A percentile compares a stretch with the other conserved stretches of the same genome.
phyloP scores from a whole-genome alignment of 2,329 filamentous ascomycete species.

The Colletotrichum musicola region DNA sequence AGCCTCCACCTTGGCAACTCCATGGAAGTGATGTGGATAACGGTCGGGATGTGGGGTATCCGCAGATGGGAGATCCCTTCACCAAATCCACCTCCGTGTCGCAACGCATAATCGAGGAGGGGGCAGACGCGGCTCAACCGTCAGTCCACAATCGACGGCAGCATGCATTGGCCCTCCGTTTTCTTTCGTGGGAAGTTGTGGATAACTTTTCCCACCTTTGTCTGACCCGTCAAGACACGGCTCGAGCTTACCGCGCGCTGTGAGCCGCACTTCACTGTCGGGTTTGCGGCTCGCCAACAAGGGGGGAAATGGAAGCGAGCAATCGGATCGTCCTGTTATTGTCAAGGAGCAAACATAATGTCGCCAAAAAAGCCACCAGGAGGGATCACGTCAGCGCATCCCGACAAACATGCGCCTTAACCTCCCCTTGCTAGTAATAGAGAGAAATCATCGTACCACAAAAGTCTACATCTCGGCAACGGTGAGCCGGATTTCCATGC shows the following conservation, averaged over 20 bases:
- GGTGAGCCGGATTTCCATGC: conserved; percentile 28
- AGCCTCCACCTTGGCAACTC: not conserved
- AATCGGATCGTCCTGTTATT: not conserved
- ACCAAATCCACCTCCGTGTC: not conserved
- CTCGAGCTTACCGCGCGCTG: conserved; percentile 15
- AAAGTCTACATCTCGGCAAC: conserved; percentile 4
- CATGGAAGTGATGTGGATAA: not conserved
- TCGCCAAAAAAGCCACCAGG: not conserved
- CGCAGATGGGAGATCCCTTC: conserved; percentile 1
- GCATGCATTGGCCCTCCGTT: not conserved
- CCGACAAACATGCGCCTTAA: not conserved
- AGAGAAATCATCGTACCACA: not conserved
- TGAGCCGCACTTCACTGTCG: too few relatives aligned
- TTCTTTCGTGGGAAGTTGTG: not conserved
- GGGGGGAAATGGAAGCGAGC: too few relatives aligned
- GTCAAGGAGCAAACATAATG: conserved; percentile 3
- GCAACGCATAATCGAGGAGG: not conserved
- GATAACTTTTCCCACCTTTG: not conserved
- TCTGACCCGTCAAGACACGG: not conserved
- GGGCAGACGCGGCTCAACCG: not conserved
- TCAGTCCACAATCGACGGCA: conserved; percentile 2
- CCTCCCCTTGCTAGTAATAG: not conserved
- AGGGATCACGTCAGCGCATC: conserved; percentile 1
- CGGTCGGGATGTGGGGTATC: conserved; percentile 10
- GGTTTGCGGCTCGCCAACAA: too few relatives aligned